Percentiles rank a stretch among this genome's conserved stretches.
phyloP scores from a whole-genome alignment of 2,329 filamentous ascomycete species.

The Neoscytalidium dimidiatum region DNA sequence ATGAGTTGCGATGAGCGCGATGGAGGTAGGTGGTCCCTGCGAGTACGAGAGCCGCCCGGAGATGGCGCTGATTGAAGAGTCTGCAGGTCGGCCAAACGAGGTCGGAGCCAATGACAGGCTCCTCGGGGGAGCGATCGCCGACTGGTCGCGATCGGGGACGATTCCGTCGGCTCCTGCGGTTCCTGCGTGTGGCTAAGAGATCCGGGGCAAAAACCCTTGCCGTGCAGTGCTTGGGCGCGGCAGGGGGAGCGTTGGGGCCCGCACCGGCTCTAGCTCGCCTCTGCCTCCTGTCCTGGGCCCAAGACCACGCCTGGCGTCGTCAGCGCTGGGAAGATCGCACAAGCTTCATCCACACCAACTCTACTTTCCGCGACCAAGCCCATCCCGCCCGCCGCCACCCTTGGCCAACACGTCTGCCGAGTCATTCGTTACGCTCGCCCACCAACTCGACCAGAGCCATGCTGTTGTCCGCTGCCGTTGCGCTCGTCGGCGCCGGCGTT shows the following conservation, averaged over 20 bases:
- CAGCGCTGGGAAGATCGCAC: neutral
- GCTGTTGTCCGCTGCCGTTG: constrained; percentile 3
- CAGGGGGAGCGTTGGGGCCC: constrained; percentile 1
- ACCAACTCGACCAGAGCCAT: constrained; percentile 1
- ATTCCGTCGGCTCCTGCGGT: constrained; percentile 1
- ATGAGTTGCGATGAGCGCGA: neutral
- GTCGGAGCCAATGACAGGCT: neutral
- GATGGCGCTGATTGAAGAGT: constrained; percentile 3
- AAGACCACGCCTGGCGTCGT: neutral
- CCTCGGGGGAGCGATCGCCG: neutral
- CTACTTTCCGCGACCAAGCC: neutral
- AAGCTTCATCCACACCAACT: constrained; percentile 11
- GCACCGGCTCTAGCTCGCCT: neutral
- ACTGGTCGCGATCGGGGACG: neutral
- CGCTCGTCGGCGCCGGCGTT: constrained; percentile 31
- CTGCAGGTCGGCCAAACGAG: neutral
- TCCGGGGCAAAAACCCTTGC: constrained; percentile 12
- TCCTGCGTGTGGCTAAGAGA: constrained; percentile 15
- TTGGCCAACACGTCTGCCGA: neutral
- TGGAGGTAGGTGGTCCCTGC: neutral
- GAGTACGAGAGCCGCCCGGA: neutral
- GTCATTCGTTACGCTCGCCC: constrained; percentile 21
- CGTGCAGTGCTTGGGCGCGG: neutral
- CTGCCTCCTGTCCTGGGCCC: neutral
- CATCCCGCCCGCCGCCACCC: neutral